Conservation (phyloP, 441 rosid species). For the Erodium texanum region DNA sequence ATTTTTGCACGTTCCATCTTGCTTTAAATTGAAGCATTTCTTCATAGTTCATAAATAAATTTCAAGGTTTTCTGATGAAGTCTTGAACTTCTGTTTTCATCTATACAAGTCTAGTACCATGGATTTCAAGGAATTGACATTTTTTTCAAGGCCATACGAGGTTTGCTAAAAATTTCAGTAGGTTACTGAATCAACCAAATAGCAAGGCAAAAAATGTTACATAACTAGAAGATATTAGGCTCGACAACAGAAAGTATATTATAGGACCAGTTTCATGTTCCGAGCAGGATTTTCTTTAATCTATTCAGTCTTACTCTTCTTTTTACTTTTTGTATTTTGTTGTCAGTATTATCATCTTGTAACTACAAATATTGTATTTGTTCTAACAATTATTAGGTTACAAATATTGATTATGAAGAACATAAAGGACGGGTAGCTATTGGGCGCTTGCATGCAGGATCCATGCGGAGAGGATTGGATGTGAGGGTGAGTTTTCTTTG, state of each 20-base stretch:
- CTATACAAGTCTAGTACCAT: neutral
- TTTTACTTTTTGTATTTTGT: conserved; percentile 6
- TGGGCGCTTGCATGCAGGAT: conserved; percentile 91
- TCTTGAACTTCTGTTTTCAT: neutral
- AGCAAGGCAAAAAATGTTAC: neutral
- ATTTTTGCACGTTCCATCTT: neutral
- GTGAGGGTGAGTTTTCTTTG: conserved; percentile 51
- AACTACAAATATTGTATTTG: conserved; percentile 11
- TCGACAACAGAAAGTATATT: neutral
- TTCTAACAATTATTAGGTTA: conserved; percentile 38
- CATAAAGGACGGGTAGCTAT: conserved; percentile 97
- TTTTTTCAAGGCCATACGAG: neutral
- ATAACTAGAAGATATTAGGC: neutral
- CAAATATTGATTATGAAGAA: conserved; percentile 90
- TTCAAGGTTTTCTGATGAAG: neutral
- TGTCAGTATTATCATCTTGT: conserved; percentile 5
- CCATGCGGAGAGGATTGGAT: conserved; percentile 72
- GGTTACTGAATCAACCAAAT: neutral
- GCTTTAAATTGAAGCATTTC: neutral
- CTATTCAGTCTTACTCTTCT: neutral
- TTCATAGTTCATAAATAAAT: neutral
- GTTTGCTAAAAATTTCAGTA: neutral
- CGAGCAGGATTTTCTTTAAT: neutral
- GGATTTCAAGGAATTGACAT: neutral
- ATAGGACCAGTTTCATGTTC: neutral